phyloP scores from a whole-genome alignment of 2,329 filamentous ascomycete species.

The Fusarium pseudoanthophilum region DNA sequence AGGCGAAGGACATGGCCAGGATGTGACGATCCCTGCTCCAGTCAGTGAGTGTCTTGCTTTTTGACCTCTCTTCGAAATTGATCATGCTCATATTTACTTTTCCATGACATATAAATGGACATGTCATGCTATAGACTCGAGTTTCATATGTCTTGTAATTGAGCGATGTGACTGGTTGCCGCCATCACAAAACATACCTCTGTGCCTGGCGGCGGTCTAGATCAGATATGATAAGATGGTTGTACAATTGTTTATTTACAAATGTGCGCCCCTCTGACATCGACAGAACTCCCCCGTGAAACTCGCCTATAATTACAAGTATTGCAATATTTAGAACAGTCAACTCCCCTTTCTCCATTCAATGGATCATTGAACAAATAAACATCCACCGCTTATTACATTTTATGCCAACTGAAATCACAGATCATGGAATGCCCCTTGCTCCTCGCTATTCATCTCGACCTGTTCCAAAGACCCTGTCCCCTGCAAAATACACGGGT shows the following conservation, averaged over 20 bases:
- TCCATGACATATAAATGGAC: neutral
- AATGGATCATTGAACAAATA: constrained; percentile 6
- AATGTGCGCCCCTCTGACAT: neutral
- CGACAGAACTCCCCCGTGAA: neutral
- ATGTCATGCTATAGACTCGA: constrained; percentile 15
- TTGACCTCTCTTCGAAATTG: neutral
- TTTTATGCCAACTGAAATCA: constrained; percentile 35
- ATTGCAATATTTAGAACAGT: neutral
- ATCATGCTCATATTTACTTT: constrained; percentile 9
- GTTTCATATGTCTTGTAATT: constrained; percentile 24
- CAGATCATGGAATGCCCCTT: constrained; percentile 18
- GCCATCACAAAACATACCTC: constrained; percentile 19
- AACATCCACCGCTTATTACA: constrained; percentile 35
- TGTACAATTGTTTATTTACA: constrained; percentile 9
- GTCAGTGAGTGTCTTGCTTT: neutral
- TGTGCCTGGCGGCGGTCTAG: constrained; percentile 7
- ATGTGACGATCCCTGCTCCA: constrained; percentile 24
- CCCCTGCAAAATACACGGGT: constrained; percentile 11
- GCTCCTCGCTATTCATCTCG: constrained; percentile 22
- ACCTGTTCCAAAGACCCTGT: constrained; percentile 12
- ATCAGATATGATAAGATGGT: constrained; percentile 26
- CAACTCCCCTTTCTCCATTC: constrained; percentile 17
- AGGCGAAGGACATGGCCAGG: constrained; percentile 2
- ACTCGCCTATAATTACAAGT: neutral
- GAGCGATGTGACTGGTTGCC: constrained; percentile 22